phyloP scores from a whole-genome alignment of 169 alveolate genomes.

The Eimeria maxima region DNA sequence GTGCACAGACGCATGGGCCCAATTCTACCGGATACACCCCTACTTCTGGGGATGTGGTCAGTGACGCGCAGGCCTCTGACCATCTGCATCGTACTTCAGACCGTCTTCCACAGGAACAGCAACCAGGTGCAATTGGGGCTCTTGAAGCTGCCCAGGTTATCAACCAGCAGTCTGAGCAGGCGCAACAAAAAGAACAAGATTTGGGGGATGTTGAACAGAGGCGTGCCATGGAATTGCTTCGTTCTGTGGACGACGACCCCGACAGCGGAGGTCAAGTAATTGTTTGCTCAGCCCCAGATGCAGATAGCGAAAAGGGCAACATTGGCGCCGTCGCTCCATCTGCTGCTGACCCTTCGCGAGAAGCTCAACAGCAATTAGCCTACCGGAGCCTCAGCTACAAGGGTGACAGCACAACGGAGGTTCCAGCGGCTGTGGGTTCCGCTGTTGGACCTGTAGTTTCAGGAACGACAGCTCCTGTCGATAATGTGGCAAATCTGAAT shows the following conservation, averaged over 20 bases:
- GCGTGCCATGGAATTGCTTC: slow-evolving; percentile 67
- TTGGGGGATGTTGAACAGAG: slow-evolving; percentile 63
- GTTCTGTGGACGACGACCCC: slow-evolving; percentile 65
- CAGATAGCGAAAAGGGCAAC: background rate
- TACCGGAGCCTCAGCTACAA: background rate
- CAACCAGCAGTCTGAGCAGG: background rate
- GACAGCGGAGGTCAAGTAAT: slow-evolving; percentile 63
- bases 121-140: slow-evolving; percentile 7
- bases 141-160: background rate
- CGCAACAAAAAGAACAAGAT: slow-evolving; percentile 38
- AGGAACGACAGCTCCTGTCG: background rate
- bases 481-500: background rate
- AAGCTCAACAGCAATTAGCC: background rate
- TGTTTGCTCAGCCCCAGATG: slow-evolving; percentile 69
- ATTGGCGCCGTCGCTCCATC: background rate
- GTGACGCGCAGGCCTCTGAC: background rate
- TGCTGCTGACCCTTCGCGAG: background rate
- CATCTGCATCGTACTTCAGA: background rate
- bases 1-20: background rate
- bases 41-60: background rate
- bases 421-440: background rate
- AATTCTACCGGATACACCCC: background rate
- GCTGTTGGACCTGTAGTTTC: background rate
- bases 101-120: slow-evolving; percentile 12
- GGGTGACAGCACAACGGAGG: background rate